Conservation (phyloP, 2,329 filamentous ascomycete genomes). For the Dothistroma pini region DNA sequence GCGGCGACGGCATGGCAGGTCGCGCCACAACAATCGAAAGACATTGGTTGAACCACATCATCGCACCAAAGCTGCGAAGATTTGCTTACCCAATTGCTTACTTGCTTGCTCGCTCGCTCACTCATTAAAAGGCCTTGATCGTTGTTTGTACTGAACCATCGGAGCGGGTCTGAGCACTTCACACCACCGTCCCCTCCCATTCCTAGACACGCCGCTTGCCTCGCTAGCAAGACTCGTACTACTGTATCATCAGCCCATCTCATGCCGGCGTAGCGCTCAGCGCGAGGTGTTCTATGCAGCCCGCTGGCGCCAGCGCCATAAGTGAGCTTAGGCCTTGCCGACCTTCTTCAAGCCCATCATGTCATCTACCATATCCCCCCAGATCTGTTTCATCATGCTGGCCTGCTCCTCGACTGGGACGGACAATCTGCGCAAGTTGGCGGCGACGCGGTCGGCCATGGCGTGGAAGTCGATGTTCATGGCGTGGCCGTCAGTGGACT, state of each 20-base stretch:
- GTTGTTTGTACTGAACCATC: not conserved
- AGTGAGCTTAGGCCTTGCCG: not conserved
- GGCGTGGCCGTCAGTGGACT: slow-evolving; percentile 55
- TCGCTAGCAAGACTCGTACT: not conserved
- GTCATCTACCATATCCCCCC: slow-evolving; percentile 50
- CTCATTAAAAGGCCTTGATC: not conserved
- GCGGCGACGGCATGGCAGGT: no score
- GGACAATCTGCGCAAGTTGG: slow-evolving; percentile 30
- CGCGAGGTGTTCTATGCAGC: not conserved
- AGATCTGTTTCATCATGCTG: slow-evolving; percentile 41
- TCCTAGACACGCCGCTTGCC: not conserved
- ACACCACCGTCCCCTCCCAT: not conserved
- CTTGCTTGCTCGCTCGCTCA: not conserved
- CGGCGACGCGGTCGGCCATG: slow-evolving; percentile 46
- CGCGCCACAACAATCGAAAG: no score
- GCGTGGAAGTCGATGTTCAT: slow-evolving; percentile 56
- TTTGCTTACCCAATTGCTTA: not conserved
- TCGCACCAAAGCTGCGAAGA: no score
- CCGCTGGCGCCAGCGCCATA: not conserved
- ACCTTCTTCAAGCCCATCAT: slow-evolving; percentile 39
- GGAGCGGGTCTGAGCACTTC: not conserved
- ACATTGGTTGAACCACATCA: no score
- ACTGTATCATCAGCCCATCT: not conserved
- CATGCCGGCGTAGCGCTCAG: not conserved
- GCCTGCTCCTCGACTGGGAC: slow-evolving; percentile 42